Evolutionary conservation across 805 yeast species (phyloP).

Genomic region (Saccharomycopsis synnaedendra): DNA sequence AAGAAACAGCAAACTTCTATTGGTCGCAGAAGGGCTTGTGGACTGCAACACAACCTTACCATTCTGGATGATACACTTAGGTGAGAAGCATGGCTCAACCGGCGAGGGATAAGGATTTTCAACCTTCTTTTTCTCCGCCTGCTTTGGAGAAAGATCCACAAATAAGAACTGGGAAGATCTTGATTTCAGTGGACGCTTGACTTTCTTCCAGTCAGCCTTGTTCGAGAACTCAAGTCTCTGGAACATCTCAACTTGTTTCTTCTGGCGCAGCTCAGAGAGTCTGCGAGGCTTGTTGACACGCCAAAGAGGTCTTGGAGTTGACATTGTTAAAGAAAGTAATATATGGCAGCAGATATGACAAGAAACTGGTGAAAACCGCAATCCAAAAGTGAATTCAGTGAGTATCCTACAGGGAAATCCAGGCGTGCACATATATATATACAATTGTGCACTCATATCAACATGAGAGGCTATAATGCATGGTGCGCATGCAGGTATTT

Average conservation of each 20-base stretch:
- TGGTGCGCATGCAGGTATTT: too few species aligned
- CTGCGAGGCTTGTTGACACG: neutral
- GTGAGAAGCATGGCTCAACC: constrained; percentile 5
- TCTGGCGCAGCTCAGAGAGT: neutral
- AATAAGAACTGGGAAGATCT: constrained; percentile 23
- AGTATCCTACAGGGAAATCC: too few species aligned
- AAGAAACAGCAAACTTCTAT: neutral
- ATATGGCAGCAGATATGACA: neutral
- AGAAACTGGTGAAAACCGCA: neutral
- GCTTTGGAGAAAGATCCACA: constrained; percentile 21
- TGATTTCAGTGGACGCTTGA: constrained; percentile 20
- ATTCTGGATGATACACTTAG: constrained; percentile 13
- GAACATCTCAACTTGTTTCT: constrained; percentile 9
- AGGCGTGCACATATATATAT: too few species aligned
- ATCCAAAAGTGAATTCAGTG: too few species aligned
- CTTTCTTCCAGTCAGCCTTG: constrained; percentile 8
- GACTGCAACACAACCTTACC: constrained; percentile 6
- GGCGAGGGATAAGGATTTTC: constrained; percentile 1
- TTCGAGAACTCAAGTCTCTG: constrained; percentile 12
- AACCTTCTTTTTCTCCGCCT: neutral
- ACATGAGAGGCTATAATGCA: too few species aligned
- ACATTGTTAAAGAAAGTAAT: neutral
- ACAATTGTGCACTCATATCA: too few species aligned
- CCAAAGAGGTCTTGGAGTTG: constrained; percentile 9
- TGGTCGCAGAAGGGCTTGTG: neutral